Conservation (phyloP, 75 land plant species). For the Larix kaempferi region DNA sequence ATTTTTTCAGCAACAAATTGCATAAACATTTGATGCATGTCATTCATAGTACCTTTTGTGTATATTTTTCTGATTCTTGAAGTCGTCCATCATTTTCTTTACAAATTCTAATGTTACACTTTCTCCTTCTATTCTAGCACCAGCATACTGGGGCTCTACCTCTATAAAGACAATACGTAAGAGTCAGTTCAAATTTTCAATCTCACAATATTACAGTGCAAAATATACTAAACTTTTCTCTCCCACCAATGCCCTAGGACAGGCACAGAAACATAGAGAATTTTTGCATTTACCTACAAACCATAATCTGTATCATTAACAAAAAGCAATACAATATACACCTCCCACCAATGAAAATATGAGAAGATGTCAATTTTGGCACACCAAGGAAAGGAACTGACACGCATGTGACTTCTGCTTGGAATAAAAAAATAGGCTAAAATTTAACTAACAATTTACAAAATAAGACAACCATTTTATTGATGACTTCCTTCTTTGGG, state of each 20-base stretch:
- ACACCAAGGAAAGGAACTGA: background rate
- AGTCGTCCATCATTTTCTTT: conserved; percentile 96
- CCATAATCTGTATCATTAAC: no score
- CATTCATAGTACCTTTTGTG: conserved; percentile 66
- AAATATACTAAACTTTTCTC: no score
- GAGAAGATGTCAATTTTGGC: background rate
- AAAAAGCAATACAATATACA: background rate
- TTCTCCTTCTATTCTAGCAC: conserved; percentile 93
- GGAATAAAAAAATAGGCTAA: background rate
- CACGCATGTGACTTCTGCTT: background rate
- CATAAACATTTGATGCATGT: background rate
- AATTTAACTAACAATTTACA: background rate
- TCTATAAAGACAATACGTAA: conserved; percentile 27
- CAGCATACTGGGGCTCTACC: conserved; percentile 78
- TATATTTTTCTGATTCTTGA: conserved; percentile 79
- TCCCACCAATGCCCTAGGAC: no score
- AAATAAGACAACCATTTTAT: background rate
- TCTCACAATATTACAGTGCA: background rate
- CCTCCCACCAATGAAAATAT: background rate
- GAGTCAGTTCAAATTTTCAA: background rate
- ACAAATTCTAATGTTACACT: conserved; percentile 76
- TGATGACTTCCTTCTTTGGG: background rate
- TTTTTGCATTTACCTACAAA: no score
- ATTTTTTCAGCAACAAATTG: background rate
- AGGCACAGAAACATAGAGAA: no score